Evolutionary conservation across 1,284 basidiomycete species (phyloP), one percentile per base, ranked within the genome.

Genomic region (Calocybe gambosa): DNA sequence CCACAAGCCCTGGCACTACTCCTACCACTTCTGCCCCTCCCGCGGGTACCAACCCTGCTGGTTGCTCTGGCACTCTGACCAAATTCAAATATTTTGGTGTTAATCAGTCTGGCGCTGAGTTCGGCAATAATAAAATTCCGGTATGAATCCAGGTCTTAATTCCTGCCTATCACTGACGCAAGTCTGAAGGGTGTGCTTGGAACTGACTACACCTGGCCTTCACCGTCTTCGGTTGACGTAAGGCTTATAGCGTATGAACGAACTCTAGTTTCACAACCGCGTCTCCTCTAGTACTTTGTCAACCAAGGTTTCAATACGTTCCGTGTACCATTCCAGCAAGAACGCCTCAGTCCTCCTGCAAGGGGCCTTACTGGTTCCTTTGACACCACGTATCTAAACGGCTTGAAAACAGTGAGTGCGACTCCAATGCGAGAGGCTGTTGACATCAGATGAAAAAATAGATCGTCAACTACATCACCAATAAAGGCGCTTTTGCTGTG

Each of bases 31-130:
- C 49, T n/a, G n/a, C 47, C 10, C 42, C 42, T 28, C 42, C 52
- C 61, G 56, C 63, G 6, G 46, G 54, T 59, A 25, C 54, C 45
- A 29, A 54, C 59, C 18, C 55, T 10, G 51, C 60, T 20, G 50
- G 56, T 34, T 72, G 70, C 59, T 54, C 70, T 8, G 65, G 66
- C 23, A 56, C 64, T 10, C 61, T 59, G 54, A 78, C 74, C 39
- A 80, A 80, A 61, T 82, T 83, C 72, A 67, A 70, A 55, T 78
- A 66, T 65, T 79, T 80, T 53, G 80, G 80, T 62, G 79, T 81
- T 25, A 81, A 77, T 62, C 64, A 82, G 58, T 74, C 76, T 56
- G 76, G 78, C 50, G 80, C 77, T 39, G 77, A 81, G 62, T 72
- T 80, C 51, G 78, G 77, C 10, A 64, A 70, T 49, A 60, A 50